A percentile compares a stretch with the other conserved stretches of the same genome.
Evolutionary conservation across 2,329 filamentous ascomycete species (phyloP).

Genomic region (Colletotrichum melonis): DNA sequence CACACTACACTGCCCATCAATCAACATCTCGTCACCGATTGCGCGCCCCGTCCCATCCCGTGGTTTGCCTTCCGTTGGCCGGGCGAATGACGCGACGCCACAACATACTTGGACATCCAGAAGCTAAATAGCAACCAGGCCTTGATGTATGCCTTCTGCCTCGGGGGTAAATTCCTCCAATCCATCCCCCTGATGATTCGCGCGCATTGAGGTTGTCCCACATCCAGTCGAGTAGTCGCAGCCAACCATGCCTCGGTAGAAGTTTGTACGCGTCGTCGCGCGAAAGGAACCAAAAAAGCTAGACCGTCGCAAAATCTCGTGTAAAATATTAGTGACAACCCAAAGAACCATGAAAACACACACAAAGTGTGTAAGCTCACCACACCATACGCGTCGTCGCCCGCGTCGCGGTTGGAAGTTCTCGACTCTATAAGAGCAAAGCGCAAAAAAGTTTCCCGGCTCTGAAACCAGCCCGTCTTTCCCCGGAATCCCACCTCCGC

Average conservation of each 20-base stretch:
- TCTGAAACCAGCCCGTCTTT: constrained; percentile 27
- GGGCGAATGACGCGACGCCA: constrained; percentile 7
- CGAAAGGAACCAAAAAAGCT: background rate
- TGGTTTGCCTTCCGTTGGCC: constrained; percentile 2
- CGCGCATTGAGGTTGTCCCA: no score
- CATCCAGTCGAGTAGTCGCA: background rate
- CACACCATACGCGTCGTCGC: background rate
- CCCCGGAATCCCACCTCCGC: constrained; percentile 24
- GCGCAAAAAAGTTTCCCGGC: background rate
- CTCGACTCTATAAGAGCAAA: background rate
- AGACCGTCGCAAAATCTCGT: constrained; percentile 8
- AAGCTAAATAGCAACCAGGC: background rate
- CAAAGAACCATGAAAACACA: background rate
- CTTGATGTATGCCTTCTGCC: background rate
- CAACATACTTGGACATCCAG: background rate
- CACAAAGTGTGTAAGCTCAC: background rate
- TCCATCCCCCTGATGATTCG: background rate
- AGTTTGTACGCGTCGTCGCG: background rate
- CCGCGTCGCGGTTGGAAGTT: background rate
- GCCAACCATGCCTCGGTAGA: background rate
- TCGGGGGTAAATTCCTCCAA: background rate
- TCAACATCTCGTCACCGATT: background rate
- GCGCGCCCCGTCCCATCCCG: constrained; percentile 23
- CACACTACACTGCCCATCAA: background rate
- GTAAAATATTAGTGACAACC: background rate